These are phyloP conservation scores for Lipomyces kockii DNA, from an alignment of 805 yeast genomes.

Conservation along the genomic window DNA sequence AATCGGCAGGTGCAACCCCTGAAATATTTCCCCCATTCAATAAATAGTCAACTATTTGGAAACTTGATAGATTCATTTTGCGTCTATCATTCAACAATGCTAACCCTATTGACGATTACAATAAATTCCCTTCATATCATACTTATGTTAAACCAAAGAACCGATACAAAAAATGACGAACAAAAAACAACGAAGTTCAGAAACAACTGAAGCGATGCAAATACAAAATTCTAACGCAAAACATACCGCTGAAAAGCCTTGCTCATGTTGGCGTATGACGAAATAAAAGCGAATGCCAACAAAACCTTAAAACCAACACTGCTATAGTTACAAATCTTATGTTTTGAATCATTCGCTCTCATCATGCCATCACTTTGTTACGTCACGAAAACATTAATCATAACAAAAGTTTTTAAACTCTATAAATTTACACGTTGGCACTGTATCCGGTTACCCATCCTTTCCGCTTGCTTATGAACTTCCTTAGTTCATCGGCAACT, in stretches of 20 bases:
- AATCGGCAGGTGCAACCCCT: too few species aligned
- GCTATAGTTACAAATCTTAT: background rate
- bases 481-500: constrained; percentile 81
- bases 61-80: too few species aligned
- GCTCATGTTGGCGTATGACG: background rate
- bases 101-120: background rate
- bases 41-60: too few species aligned
- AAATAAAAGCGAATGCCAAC: background rate
- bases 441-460: constrained; percentile 26
- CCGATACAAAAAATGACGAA: background rate
- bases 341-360: background rate
- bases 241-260: background rate
- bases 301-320: background rate
- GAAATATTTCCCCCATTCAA: too few species aligned
- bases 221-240: background rate
- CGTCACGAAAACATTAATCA: background rate
- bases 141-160: background rate
- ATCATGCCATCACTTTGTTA: background rate
- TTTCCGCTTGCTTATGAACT: constrained; percentile 47
- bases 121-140: background rate
- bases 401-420: background rate
- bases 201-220: background rate
- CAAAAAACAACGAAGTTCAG: background rate
- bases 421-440: constrained; percentile 23
- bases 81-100: background rate